Conservation (phyloP, 371 early-diverging fungal genomes). For the Mucor velutinosus region DNA sequence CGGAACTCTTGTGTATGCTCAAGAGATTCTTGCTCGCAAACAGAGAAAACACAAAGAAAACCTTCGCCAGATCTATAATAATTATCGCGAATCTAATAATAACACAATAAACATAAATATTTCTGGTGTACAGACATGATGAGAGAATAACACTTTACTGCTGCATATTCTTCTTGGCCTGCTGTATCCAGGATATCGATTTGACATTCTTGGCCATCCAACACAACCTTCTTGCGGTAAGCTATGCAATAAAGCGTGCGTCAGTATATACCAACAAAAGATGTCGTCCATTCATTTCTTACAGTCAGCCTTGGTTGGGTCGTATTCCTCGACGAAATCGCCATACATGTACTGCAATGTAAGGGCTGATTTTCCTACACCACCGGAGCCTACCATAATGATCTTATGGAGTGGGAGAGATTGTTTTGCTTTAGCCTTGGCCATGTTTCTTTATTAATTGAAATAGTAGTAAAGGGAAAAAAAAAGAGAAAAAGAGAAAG, state of each 20-base stretch:
- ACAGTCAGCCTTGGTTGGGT: conserved; percentile 94
- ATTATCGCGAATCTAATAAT: conserved; percentile 82
- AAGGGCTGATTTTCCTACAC: conserved; percentile 93
- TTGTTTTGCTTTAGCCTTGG: conserved; percentile 56
- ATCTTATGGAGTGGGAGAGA: conserved; percentile 82
- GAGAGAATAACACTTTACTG: conserved; percentile 42
- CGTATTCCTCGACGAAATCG: conserved; percentile 94
- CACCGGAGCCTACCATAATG: conserved; percentile 93
- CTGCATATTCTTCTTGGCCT: conserved; percentile 90
- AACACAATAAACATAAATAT: not conserved
- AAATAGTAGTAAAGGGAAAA: conserved; percentile 1
- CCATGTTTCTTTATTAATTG: conserved; percentile 10
- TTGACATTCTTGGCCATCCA: conserved; percentile 76
- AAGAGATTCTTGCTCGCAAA: conserved; percentile 83
- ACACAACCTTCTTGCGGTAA: conserved; percentile 71
- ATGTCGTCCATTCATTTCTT: conserved; percentile 14
- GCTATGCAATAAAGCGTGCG: conserved; percentile 26
- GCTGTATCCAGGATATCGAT: conserved; percentile 95
- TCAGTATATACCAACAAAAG: not conserved
- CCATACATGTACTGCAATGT: conserved; percentile 93
- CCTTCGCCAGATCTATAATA: conserved; percentile 92
- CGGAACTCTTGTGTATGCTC: conserved; percentile 84
- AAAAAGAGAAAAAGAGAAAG: conserved; percentile 4
- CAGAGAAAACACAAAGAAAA: conserved; percentile 86
- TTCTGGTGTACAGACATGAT: not conserved